Percentiles rank a stretch among this genome's conserved stretches.
These are phyloP conservation scores for Suillus americanus DNA, from an alignment of 768 basidiomycete genomes.

Conservation along the genomic window DNA sequence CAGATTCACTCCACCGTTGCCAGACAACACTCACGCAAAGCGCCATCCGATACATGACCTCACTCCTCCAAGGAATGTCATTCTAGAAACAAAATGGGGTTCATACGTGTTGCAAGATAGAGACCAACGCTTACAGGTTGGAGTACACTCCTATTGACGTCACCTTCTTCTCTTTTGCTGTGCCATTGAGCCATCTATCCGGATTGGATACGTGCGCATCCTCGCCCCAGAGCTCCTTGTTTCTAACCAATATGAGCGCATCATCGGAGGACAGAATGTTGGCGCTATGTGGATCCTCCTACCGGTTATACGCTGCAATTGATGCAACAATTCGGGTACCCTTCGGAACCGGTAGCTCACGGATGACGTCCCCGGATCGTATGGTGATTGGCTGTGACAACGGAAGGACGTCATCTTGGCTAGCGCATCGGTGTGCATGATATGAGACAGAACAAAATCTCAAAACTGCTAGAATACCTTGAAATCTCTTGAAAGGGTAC, in stretches of 20 bases:
- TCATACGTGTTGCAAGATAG: not conserved
- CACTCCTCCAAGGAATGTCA: conserved; percentile 28
- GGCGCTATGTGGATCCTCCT: not conserved
- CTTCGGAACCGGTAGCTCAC: conserved; percentile 47
- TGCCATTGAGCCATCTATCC: conserved; percentile 25
- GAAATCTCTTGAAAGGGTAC: conserved; percentile 33
- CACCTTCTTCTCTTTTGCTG: conserved; percentile 16
- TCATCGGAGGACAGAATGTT: not conserved
- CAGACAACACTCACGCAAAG: conserved; percentile 25
- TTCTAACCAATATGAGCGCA: conserved; percentile 14
- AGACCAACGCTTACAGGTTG: conserved; percentile 21
- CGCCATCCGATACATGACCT: conserved; percentile 33
- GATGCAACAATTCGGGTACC: conserved; percentile 53
- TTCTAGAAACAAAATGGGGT: conserved; percentile 13
- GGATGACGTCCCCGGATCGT: conserved; percentile 42
- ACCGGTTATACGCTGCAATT: conserved; percentile 58
- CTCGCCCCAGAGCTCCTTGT: conserved; percentile 30
- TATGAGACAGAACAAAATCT: conserved; percentile 51
- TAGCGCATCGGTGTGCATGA: conserved; percentile 51
- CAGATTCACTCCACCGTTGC: not conserved
- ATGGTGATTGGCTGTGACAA: conserved; percentile 53
- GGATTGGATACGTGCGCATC: conserved; percentile 33
- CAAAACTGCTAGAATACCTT: conserved; percentile 35
- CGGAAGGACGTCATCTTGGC: conserved; percentile 56
- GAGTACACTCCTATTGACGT: conserved; percentile 28